These are phyloP conservation scores for Hirsutella rhossiliensis DNA, from an alignment of 2,329 filamentous ascomycete species.

Conservation along the genomic window DNA sequence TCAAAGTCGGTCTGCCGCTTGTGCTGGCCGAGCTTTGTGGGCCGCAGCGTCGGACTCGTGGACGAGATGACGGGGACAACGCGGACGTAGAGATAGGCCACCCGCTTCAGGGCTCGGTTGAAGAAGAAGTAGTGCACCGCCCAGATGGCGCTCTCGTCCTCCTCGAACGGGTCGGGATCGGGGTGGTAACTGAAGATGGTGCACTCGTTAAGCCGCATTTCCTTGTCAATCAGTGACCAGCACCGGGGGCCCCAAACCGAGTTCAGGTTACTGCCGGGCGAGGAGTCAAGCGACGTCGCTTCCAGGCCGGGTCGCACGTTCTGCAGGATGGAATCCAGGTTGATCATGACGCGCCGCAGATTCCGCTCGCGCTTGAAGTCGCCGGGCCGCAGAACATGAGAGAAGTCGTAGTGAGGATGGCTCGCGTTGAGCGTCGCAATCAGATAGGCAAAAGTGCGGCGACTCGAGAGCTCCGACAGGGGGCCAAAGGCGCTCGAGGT, in stretches of 20 bases:
- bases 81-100: constrained; percentile 86
- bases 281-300: constrained; percentile 28
- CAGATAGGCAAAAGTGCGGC: constrained; percentile 87
- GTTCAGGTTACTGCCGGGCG: constrained; percentile 31
- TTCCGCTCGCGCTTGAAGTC: constrained; percentile 84
- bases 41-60: constrained; percentile 39
- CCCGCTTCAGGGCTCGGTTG: constrained; percentile 82
- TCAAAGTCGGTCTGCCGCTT: constrained; percentile 17
- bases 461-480: constrained; percentile 75
- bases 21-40: constrained; percentile 16
- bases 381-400: constrained; percentile 72
- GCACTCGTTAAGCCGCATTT: constrained; percentile 87
- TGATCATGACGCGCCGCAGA: constrained; percentile 71
- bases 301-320: constrained; percentile 63
- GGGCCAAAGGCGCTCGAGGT: constrained; percentile 87
- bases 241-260: constrained; percentile 77
- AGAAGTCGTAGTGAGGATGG: constrained; percentile 89
- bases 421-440: constrained; percentile 95
- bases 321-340: constrained; percentile 75
- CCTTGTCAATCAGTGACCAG: constrained; percentile 86
- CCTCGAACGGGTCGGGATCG: constrained; percentile 80
- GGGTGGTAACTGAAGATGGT: constrained; percentile 83
- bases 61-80: constrained; percentile 68
- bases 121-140: constrained; percentile 96
- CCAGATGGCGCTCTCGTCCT: constrained; percentile 90